A percentile compares a stretch with the other conserved stretches of the same genome.
Evolutionary conservation across 306 rosid genomes (phyloP).

Genomic region (Rosa chinensis): DNA sequence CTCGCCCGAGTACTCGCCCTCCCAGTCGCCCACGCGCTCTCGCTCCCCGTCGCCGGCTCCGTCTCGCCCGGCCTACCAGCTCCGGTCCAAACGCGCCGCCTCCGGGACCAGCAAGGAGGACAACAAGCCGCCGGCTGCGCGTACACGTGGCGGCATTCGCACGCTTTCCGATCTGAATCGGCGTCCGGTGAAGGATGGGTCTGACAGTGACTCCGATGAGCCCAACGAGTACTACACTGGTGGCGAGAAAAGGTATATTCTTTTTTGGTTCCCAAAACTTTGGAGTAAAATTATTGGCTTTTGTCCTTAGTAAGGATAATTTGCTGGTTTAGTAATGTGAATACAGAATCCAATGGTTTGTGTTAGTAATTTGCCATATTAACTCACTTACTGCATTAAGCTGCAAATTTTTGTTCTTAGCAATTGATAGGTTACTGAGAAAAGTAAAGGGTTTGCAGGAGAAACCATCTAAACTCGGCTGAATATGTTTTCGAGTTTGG

Average conservation of each 20-base stretch:
- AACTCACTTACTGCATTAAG: too few species aligned
- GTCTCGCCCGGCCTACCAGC: conserved; percentile 62
- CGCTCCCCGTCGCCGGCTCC: conserved; percentile 35
- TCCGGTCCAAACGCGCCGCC: conserved; percentile 60
- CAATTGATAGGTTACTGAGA: neutral
- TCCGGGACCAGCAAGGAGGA: conserved; percentile 31
- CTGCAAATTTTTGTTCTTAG: neutral
- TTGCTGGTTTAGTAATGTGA: neutral
- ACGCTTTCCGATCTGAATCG: conserved; percentile 69
- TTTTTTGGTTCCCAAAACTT: neutral
- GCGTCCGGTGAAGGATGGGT: conserved; percentile 36
- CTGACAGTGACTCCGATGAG: conserved; percentile 70
- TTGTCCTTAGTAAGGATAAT: neutral
- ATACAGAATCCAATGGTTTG: neutral
- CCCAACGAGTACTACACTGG: conserved; percentile 80
- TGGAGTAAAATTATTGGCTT: neutral
- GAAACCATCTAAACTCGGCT: too few species aligned
- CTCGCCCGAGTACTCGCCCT: conserved; percentile 34
- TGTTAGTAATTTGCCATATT: neutral
- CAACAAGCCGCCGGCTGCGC: conserved; percentile 42
- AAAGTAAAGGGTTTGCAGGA: too few species aligned
- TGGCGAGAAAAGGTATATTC: conserved; percentile 77
- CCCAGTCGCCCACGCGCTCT: conserved; percentile 40
- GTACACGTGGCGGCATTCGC: conserved; percentile 48
- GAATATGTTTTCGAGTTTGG: too few species aligned